These are phyloP conservation scores for Lecanicillium sp. DNA, from an alignment of 2,329 filamentous ascomycete genomes.

Conservation along the genomic window DNA sequence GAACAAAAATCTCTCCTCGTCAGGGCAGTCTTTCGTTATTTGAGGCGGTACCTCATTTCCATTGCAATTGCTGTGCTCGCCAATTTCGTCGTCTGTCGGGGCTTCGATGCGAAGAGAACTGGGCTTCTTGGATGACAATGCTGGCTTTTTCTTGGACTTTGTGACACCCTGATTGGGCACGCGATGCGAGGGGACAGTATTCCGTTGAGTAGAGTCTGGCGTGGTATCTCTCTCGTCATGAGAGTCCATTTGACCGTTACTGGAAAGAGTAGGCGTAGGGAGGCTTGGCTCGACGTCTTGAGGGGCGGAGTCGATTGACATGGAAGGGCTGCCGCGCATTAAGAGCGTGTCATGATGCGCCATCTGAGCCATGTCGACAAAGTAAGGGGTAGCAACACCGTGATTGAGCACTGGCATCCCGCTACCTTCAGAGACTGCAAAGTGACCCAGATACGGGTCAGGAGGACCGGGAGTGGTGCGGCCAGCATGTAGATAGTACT, in stretches of 20 bases:
- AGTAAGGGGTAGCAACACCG: slow-evolving; percentile 15
- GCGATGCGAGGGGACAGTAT: not conserved
- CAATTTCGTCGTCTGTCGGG: slow-evolving; percentile 14
- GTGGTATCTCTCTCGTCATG: not conserved
- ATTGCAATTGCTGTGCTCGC: slow-evolving; percentile 27
- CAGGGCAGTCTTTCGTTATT: slow-evolving; percentile 36
- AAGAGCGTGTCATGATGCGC: slow-evolving; percentile 18
- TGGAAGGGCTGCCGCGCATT: slow-evolving; percentile 13
- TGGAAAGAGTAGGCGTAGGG: not conserved
- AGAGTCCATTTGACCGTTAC: not conserved
- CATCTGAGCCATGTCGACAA: slow-evolving; percentile 18
- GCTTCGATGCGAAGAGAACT: slow-evolving; percentile 8
- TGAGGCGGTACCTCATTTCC: slow-evolving; percentile 25
- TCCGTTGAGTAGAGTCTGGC: not conserved
- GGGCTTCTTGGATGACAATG: slow-evolving; percentile 5
- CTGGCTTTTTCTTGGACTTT: slow-evolving; percentile 3
- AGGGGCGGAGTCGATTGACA: slow-evolving; percentile 6
- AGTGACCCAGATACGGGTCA: slow-evolving; percentile 27
- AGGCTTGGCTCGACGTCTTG: not conserved
- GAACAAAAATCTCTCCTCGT: slow-evolving; percentile 41
- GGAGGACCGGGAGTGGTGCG: slow-evolving; percentile 28
- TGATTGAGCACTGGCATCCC: slow-evolving; percentile 12
- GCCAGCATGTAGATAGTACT: slow-evolving; percentile 30
- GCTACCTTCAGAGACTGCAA: slow-evolving; percentile 24
- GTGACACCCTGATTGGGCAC: not conserved